A percentile compares a stretch with the other conserved stretches of the same genome.
Conservation (phyloP, 2,329 filamentous ascomycete species). For the Orbilia blumenaviensis region DNA sequence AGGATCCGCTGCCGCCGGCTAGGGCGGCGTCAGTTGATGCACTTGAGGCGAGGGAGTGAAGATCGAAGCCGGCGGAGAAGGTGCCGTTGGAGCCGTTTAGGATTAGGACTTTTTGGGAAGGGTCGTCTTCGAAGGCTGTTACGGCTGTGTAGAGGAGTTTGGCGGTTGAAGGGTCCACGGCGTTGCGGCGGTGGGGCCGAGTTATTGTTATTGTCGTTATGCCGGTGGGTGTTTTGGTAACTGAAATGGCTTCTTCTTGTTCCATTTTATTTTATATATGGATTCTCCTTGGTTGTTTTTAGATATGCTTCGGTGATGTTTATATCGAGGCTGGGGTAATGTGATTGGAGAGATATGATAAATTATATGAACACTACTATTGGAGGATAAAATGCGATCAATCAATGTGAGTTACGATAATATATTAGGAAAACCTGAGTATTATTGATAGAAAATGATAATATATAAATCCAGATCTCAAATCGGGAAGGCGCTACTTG, state of each 20-base stretch:
- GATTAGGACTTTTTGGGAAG: slow-evolving; percentile 66
- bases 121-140: slow-evolving; percentile 65
- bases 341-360: too few relatives aligned
- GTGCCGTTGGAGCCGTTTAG: slow-evolving; percentile 65
- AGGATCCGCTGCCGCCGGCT: slow-evolving; percentile 79
- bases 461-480: too few relatives aligned
- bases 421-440: too few relatives aligned
- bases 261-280: background rate
- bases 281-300: too few relatives aligned
- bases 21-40: slow-evolving; percentile 66
- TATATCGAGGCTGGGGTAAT: too few relatives aligned
- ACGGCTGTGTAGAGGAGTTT: slow-evolving; percentile 65
- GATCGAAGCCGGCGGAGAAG: slow-evolving; percentile 93
- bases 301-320: too few relatives aligned
- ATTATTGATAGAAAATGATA: too few relatives aligned
- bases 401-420: too few relatives aligned
- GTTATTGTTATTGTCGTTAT: slow-evolving; percentile 69
- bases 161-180: slow-evolving; percentile 65
- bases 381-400: too few relatives aligned
- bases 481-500: background rate
- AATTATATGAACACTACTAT: too few relatives aligned
- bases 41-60: slow-evolving; percentile 62
- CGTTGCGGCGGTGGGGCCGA: slow-evolving; percentile 66
- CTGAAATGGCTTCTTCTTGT: background rate
- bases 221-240: slow-evolving; percentile 58